phyloP scores from a whole-genome alignment of 306 rosid species.

The Castanopsis chinensis region DNA sequence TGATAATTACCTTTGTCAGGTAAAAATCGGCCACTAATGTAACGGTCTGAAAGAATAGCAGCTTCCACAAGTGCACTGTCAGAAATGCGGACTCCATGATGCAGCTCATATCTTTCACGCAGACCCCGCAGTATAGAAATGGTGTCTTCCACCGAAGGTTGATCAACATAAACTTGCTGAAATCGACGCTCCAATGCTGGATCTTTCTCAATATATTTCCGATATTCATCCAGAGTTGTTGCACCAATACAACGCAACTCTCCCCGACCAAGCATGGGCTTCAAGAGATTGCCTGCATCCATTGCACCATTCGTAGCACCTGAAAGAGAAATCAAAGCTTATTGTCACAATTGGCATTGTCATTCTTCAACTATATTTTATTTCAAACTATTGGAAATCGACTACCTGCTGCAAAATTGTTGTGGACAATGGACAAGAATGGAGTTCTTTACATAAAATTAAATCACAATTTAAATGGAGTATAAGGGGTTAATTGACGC shows the following conservation, averaged over 20 bases:
- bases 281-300: constrained; percentile 99
- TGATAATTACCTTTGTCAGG: constrained; percentile 85
- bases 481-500: constrained; percentile 1
- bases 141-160: constrained; percentile 87
- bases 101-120: constrained; percentile 96
- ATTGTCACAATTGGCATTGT: constrained; percentile 7
- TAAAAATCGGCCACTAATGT: constrained; percentile 94
- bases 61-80: constrained; percentile 97
- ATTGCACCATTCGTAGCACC: constrained; percentile 98
- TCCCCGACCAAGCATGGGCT: constrained; percentile 99
- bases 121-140: constrained; percentile 87
- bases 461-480: constrained; percentile 1
- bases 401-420: not conserved
- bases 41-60: constrained; percentile 95
- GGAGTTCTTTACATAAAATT: constrained; percentile 1
- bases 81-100: constrained; percentile 98
- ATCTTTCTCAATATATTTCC: constrained; percentile 97
- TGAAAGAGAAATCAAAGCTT: constrained; percentile 31
- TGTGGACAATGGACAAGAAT: not conserved
- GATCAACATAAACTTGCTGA: constrained; percentile 97
- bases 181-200: constrained; percentile 98
- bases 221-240: constrained; percentile 90
- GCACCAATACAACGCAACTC: constrained; percentile 98
- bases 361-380: constrained; percentile 12
- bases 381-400: constrained; percentile 3